A percentile compares a stretch with the other conserved stretches of the same genome.
Evolutionary conservation across 805 yeast species (phyloP).

Genomic region (Candida bentonensis): DNA sequence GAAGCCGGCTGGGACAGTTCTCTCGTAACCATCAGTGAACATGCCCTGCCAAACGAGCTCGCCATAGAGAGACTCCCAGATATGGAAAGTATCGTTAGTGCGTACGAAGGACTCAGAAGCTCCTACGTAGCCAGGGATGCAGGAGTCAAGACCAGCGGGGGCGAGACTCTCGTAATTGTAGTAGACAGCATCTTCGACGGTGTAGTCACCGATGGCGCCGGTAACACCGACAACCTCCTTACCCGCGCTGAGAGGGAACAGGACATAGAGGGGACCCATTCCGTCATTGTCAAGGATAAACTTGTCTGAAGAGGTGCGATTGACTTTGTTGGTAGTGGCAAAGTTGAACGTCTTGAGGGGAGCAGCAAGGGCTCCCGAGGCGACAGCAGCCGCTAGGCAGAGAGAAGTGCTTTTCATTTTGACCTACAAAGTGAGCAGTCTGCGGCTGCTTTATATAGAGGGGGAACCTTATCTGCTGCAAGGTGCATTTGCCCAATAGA

Average conservation of each 20-base stretch:
- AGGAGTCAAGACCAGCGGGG: background rate
- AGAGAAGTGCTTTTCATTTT: background rate
- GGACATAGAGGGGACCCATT: background rate
- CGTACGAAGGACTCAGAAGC: background rate
- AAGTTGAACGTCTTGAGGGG: background rate
- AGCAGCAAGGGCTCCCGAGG: background rate
- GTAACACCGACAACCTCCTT: background rate
- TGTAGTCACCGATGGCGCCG: background rate
- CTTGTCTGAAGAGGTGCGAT: background rate
- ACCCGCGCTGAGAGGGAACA: background rate
- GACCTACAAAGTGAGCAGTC: background rate
- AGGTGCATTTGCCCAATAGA: too few relatives aligned
- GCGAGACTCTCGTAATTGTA: background rate
- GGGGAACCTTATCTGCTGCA: too few relatives aligned
- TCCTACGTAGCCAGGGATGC: background rate
- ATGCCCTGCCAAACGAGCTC: background rate
- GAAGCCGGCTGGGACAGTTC: background rate
- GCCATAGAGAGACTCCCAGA: background rate
- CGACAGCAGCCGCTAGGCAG: background rate
- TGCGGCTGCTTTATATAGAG: background rate
- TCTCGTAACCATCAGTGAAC: conserved; percentile 1
- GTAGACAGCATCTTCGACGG: background rate
- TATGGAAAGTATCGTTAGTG: background rate
- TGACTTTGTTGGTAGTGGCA: background rate
- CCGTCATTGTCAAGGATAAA: conserved; percentile 1